Base-by-base conservation (phyloP, 805 yeast species). In the Monosporozyma aerobia region DNA sequence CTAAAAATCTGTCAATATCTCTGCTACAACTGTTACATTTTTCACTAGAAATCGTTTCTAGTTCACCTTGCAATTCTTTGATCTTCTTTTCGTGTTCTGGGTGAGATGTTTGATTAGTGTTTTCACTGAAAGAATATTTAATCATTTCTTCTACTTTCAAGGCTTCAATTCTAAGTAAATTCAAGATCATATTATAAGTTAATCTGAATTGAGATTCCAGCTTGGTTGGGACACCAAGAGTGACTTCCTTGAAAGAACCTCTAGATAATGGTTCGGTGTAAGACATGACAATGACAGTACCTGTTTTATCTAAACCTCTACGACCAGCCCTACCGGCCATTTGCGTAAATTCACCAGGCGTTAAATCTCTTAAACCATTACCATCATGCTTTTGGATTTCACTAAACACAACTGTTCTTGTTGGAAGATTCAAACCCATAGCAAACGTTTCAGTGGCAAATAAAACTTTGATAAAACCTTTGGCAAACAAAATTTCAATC, bases 261-360 rank as follows among this genome's bases (percentile, higher is more conserved):
- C 74, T 74, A 5, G 75, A 74, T 19, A 84, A 60, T 0, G 94
- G 88, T 27, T 79, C 78, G 48, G 78, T 82, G 62, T 84, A 87
- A 2, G 95, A 77, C 95, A 94, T 89, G 6, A 90, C 81, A 56
- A 94, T 89, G 11, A 94, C 99, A 0, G 97, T 92, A 64, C 99
- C 99, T 0, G 87, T 88, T 22, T 82, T 73, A 73, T 94, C 99
- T 57, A 94, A 72, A 37, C 99, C 99, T 74, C 99, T 82, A 72
- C 99, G 82, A 55, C 99, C 99, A 0, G 99, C 99, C 69, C 99
- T 80, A 46, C 99, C 99, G 0, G 97, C 90, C 99, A 94, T 94
- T 70, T 92, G 99, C 0, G 98, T 94, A 66, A 92, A 94, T 67
- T 94, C 99, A 51, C 99, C 99, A 0, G 99, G 97, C 9, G 85